Evolutionary conservation across 352 stramenopile species (phyloP).

Genomic region (Globisporangium orthogonon): DNA sequence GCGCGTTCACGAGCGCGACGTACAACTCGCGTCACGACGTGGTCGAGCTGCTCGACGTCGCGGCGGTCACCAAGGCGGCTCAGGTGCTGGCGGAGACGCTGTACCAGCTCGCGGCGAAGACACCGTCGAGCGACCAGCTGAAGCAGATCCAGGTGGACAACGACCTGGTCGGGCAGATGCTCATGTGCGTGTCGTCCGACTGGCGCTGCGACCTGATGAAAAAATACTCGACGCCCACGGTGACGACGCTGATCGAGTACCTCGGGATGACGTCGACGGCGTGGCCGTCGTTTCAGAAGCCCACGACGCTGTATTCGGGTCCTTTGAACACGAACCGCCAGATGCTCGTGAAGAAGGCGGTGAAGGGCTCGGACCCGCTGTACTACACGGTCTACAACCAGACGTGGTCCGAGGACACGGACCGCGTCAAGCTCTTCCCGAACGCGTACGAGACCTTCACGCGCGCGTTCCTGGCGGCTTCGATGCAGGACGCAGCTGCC

Average conservation of each 20-base stretch:
- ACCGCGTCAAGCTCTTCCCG: conserved; percentile 60
- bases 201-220: conserved; percentile 72
- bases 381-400: conserved; percentile 45
- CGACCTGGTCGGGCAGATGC: conserved; percentile 44
- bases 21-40: conserved; percentile 75
- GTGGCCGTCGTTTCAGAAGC: conserved; percentile 45
- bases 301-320: conserved; percentile 53
- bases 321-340: conserved; percentile 38
- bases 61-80: conserved; percentile 48
- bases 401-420: conserved; percentile 45
- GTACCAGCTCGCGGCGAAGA: conserved; percentile 53
- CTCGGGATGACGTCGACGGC: conserved; percentile 32
- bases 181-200: conserved; percentile 51
- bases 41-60: conserved; percentile 33
- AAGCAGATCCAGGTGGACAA: conserved; percentile 44
- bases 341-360: conserved; percentile 33
- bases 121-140: conserved; percentile 30
- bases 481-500: conserved; percentile 38
- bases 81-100: conserved; percentile 71
- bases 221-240: conserved; percentile 51
- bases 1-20: conserved; percentile 29
- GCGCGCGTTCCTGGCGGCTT: conserved; percentile 56
- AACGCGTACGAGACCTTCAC: conserved; percentile 82
- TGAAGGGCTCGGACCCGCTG: conserved; percentile 14
- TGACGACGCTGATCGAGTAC: conserved; percentile 67